Evolutionary conservation across 352 stramenopile species (phyloP).

Genomic region (Elongisporangium undulatum): DNA sequence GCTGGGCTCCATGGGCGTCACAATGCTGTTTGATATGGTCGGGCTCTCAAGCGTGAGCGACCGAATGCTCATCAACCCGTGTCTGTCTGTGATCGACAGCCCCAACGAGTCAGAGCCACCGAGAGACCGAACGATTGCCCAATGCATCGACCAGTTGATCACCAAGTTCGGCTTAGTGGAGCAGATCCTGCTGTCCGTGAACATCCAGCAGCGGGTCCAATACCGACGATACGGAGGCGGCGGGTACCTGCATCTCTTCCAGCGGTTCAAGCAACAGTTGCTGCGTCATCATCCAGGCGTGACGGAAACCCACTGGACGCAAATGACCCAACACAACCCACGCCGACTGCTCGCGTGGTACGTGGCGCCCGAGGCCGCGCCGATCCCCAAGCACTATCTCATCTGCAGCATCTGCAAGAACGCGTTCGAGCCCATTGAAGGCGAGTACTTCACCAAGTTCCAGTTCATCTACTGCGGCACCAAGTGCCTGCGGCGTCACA

Average conservation of each 20-base stretch:
- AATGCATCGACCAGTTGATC: slow-evolving; percentile 29
- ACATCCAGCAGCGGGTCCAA: slow-evolving; percentile 59
- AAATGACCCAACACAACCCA: slow-evolving; percentile 38
- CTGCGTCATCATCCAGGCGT: slow-evolving; percentile 18
- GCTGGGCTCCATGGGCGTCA: slow-evolving; percentile 31
- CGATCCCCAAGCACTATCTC: slow-evolving; percentile 68
- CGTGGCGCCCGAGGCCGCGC: slow-evolving; percentile 34
- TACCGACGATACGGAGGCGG: slow-evolving; percentile 65
- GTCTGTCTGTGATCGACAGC: slow-evolving; percentile 1
- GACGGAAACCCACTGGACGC: slow-evolving; percentile 29
- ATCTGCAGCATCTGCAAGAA: slow-evolving; percentile 69
- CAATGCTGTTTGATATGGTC: slow-evolving; percentile 61
- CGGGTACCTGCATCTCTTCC: slow-evolving; percentile 56
- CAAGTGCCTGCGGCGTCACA: slow-evolving; percentile 80
- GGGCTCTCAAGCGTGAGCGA: slow-evolving; percentile 65
- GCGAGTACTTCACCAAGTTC: slow-evolving; percentile 88
- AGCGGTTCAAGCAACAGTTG: slow-evolving; percentile 42
- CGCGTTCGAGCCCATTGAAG: slow-evolving; percentile 78
- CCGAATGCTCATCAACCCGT: slow-evolving; percentile 30
- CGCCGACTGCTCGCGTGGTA: slow-evolving; percentile 62
- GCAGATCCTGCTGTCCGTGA: slow-evolving; percentile 62
- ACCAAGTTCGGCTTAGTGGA: slow-evolving; percentile 11
- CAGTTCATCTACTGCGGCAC: slow-evolving; percentile 77
- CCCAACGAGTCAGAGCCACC: slow-evolving; percentile 20
- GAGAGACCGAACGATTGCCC: slow-evolving; percentile 33